These are phyloP conservation scores for Athelia psychrophila DNA, from an alignment of 1,284 basidiomycete species.

Conservation along the genomic window DNA sequence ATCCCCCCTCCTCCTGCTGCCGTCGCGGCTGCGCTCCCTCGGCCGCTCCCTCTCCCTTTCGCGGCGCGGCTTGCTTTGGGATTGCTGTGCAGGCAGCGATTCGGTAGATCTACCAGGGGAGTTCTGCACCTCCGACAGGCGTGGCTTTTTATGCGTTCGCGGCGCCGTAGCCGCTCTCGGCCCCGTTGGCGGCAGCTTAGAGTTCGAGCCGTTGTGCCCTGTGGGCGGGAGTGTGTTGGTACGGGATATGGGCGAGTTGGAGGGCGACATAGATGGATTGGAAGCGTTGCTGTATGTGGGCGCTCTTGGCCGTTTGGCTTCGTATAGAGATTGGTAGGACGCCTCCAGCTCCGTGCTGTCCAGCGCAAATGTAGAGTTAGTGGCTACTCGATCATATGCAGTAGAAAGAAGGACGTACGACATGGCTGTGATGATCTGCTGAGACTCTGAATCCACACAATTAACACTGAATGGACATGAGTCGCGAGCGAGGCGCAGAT, in stretches of 20 bases:
- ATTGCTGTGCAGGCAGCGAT: constrained; percentile 31
- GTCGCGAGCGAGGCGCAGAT: constrained; percentile 1
- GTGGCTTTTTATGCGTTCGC: constrained; percentile 72
- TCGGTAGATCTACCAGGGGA: constrained; percentile 35
- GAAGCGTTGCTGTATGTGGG: constrained; percentile 25
- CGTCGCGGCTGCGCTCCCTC: neutral
- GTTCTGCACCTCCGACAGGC: constrained; percentile 54
- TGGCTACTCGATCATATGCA: constrained; percentile 3
- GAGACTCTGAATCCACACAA: constrained; percentile 53
- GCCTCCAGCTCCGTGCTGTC: constrained; percentile 66
- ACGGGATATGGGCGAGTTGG: constrained; percentile 34
- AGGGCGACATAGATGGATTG: constrained; percentile 32
- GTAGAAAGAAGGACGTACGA: constrained; percentile 60
- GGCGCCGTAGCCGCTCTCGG: constrained; percentile 80
- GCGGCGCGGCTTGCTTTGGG: constrained; percentile 20
- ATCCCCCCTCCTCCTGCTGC: neutral
- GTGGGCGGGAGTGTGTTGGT: constrained; percentile 34
- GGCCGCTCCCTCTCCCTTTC: neutral
- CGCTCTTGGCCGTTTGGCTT: constrained; percentile 26
- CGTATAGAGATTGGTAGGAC: constrained; percentile 56
- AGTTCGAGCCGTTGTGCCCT: constrained; percentile 23
- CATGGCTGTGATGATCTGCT: constrained; percentile 62
- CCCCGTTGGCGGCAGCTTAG: constrained; percentile 68
- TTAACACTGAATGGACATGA: constrained; percentile 3
- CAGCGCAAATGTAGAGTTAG: constrained; percentile 5